Percentiles rank a stretch among this genome's conserved stretches.
Evolutionary conservation across 2,329 filamentous ascomycete genomes (phyloP).

Genomic region (Trichoderma sp.): DNA sequence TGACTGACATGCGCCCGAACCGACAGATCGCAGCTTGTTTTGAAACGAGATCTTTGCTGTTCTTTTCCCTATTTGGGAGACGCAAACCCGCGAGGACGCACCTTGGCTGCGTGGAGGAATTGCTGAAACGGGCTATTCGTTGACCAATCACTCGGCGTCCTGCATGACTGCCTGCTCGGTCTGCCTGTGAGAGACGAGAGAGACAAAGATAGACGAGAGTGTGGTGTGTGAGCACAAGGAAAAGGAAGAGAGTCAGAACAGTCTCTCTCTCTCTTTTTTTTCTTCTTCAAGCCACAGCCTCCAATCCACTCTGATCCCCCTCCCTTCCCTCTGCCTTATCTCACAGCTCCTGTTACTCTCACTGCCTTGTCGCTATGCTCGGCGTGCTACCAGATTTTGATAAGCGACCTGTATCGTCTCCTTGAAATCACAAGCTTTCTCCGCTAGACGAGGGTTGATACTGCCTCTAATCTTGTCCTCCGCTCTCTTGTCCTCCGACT

Average conservation of each 20-base stretch:
- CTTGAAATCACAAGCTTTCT: slow-evolving; percentile 11
- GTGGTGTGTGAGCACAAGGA: background rate
- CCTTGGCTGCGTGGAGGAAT: background rate
- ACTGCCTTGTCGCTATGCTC: slow-evolving; percentile 16
- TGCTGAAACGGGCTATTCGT: background rate
- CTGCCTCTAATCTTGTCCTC: background rate
- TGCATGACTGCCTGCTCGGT: background rate
- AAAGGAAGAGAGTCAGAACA: background rate
- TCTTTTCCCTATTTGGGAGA: background rate
- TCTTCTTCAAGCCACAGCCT: slow-evolving; percentile 19
- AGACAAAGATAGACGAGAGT: background rate
- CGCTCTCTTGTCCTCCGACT: slow-evolving; percentile 6
- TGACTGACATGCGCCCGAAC: slow-evolving; percentile 18
- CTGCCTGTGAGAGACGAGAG: background rate
- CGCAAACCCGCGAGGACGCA: background rate
- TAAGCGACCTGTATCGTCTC: slow-evolving; percentile 25
- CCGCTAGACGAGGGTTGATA: background rate
- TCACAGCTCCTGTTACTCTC: background rate
- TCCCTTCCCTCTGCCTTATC: background rate
- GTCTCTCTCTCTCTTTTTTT: background rate
- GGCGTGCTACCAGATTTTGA: slow-evolving; percentile 21
- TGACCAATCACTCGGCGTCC: background rate
- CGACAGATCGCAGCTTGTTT: background rate
- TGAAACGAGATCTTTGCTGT: background rate
- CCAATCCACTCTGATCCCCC: background rate